Base-by-base conservation (phyloP, 163 green algal species). In the Scenedesmus sp. region DNA sequence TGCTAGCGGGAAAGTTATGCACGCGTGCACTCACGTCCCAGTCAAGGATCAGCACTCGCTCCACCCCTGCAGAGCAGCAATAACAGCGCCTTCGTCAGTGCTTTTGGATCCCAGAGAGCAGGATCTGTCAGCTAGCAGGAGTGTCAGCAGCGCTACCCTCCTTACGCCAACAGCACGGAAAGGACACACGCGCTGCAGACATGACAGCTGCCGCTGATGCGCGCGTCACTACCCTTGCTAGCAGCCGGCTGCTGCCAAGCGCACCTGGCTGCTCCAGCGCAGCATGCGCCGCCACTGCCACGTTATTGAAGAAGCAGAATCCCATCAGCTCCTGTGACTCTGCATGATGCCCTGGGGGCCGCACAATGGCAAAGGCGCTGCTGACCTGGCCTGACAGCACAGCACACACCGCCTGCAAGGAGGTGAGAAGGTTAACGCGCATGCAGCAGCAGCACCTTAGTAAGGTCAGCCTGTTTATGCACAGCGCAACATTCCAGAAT, bases 251-350 rank as follows among this genome's bases (percentile, higher is more conserved):
- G 57, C 82, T 18, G 34, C 26, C 15, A 6, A 8, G 56, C 56
- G 8, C 55, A 77, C 96, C 92, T 55, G 90, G 93, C 6, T 87
- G 26, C 74, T 84, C 62, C 64, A 96, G 91, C 1, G 94, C 94
- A 12, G n/a, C 91, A 67, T 86, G 88, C 56, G 97, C 97, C 0
- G 97, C 97, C 26, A 99, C 94, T 34, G 94, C 97, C 9, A 97
- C 97, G 82, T 98, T 98, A 95, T 99, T 99, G 96, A 96, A 98
- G 92, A 99, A 97, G 95, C 98, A 99, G 95, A 99, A 99, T 81
- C 93, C 94, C 92, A 93, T 92, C 2, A 92, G 85, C 7, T 88
- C 93, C 13, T 90, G 87, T 52, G 92, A 92, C 91, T 93, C 88
- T 23, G 93, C 93, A 60, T 95, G 93, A 67, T 95, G 93, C 0